These are phyloP conservation scores for Stromatinia cepivora DNA, from an alignment of 2,329 filamentous ascomycete species.

Conservation along the genomic window DNA sequence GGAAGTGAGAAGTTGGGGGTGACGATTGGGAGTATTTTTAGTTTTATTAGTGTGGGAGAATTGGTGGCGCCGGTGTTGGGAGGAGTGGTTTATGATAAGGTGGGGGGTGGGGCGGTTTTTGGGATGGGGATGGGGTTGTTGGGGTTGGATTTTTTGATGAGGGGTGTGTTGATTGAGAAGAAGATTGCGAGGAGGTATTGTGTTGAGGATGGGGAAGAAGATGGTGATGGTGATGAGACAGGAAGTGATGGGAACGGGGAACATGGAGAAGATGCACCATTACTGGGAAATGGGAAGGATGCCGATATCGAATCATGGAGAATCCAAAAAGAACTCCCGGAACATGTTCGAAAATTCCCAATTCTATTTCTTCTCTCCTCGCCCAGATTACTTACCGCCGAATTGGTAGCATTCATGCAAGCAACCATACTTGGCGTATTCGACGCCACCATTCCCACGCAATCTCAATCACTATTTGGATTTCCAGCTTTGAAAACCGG, in stretches of 20 bases:
- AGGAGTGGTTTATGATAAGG: slow-evolving; percentile 59
- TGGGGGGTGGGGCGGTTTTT: slow-evolving; percentile 60
- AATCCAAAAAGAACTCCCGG: not conserved
- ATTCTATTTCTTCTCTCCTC: slow-evolving; percentile 48
- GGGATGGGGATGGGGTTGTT: slow-evolving; percentile 55
- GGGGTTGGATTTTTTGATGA: slow-evolving; percentile 58
- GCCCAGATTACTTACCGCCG: slow-evolving; percentile 45
- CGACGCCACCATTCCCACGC: slow-evolving; percentile 45
- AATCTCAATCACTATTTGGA: slow-evolving; percentile 43
- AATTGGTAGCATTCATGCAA: slow-evolving; percentile 47
- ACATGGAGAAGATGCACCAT: slow-evolving; percentile 16
- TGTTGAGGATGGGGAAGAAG: slow-evolving; percentile 32
- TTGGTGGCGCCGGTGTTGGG: slow-evolving; percentile 59
- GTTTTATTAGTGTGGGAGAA: slow-evolving; percentile 58
- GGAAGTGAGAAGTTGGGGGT: slow-evolving; percentile 60
- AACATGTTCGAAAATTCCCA: slow-evolving; percentile 46
- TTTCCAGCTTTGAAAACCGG: slow-evolving; percentile 44
- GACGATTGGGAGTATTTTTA: slow-evolving; percentile 61
- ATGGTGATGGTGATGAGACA: slow-evolving; percentile 25
- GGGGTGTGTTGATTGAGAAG: slow-evolving; percentile 63
- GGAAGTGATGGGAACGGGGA: slow-evolving; percentile 15
- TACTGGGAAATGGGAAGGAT: not conserved
- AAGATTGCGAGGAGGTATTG: slow-evolving; percentile 50
- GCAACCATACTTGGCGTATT: slow-evolving; percentile 44
- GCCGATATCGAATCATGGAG: slow-evolving; percentile 6